Base-by-base conservation (phyloP, 306 rosid genomes). In the Cyamopsis tetragonoloba region DNA sequence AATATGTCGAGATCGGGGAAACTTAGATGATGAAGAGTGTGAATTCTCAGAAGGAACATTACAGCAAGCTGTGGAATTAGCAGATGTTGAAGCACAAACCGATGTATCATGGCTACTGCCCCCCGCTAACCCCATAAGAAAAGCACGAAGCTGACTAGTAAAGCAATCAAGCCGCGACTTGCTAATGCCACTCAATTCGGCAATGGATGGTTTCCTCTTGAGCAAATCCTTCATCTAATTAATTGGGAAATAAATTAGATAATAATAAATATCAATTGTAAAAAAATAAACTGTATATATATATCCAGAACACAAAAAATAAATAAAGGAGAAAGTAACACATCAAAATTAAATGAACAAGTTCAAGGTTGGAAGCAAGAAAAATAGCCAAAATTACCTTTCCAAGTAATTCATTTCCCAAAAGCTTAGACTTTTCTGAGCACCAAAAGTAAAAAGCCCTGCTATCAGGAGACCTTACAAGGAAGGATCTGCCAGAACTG, bases 101-200 rank as follows among this genome's bases (percentile, higher is more conserved):
- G 80, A 73, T 75, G 72, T 72, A 43, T 79, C 77, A 66, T 57
- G 62, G 41, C 58, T 44, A 53, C 72, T 81, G 48, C 74, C 74
- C 15, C 73, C 80, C 1, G 89, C 58, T 53, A 95, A 82, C 59
- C 96, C 96, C 57, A 83, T 77, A 62, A 95, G 99, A 90, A 82
- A 88, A 43, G 99, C 87, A 42, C 84, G 95, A 71, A 95, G 97
- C 62, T 89, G 89, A 69, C 89, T 85, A 32, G 96, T 96, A 86
- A 95, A 90, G 83, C 85, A 90, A 51, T 90, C 89, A 22, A 95
- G 96, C 42, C 99, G 85, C 12, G 91, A 78, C 74, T 85, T 87
- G 70, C 96, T 85, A 65, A 95, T 90, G 81, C 99, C 99, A 78
- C 97, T 95, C 78, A 95, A 70, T 53, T 83, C 91, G 7, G 90